Base-by-base conservation (phyloP, 192 early-diverging fungal species). In the Coemansia sp. region DNA sequence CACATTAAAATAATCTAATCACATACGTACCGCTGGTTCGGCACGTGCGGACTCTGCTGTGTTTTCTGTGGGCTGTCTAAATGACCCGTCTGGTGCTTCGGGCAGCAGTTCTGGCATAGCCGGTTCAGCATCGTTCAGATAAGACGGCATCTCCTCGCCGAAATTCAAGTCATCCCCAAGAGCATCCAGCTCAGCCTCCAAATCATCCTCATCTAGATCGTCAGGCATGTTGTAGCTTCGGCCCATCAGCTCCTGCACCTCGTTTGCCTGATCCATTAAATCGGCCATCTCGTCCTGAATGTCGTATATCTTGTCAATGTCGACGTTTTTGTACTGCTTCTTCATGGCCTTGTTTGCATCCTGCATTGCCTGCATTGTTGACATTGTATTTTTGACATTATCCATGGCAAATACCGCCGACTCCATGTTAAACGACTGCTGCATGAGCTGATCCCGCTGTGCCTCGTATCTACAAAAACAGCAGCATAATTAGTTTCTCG, bases 351-450 rank as follows among this genome's bases (percentile, higher is more conserved):
- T 93, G 77, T 96, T 98, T 10, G 95, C 92, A 6, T 83, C 77
- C 76, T 97, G 85, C 97, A 99, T 99, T 7, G 96, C 97, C 78
- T 98, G 93, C 27, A 98, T 86, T 6, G 95, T 97, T 7, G 91
- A 85, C 85, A 95, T 84, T n/a, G 97, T 97, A 77, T 96, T 97
- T 64, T 92, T 93, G 51, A 99, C 73, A 75, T 98, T 99, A 41
- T 99, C 97, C 5, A 92, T 96, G 8, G 94, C 91, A 63, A 91
- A 85, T 51, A 82, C 74, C 47, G 93, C 92, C 83, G 96, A 94
- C 77, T 99, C 97, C 97, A 99, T 99, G 82, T 98, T 99, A 71
- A 95, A 98, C 29, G 95, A 89, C 77, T 98, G 95, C 75, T 96
- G 94, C 79, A 89, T 89, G 49, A 98, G 85, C 68, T 95, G 91